Evolutionary conservation across 192 early-diverging fungal genomes (phyloP).

Genomic region (Linderina pennispora): DNA sequence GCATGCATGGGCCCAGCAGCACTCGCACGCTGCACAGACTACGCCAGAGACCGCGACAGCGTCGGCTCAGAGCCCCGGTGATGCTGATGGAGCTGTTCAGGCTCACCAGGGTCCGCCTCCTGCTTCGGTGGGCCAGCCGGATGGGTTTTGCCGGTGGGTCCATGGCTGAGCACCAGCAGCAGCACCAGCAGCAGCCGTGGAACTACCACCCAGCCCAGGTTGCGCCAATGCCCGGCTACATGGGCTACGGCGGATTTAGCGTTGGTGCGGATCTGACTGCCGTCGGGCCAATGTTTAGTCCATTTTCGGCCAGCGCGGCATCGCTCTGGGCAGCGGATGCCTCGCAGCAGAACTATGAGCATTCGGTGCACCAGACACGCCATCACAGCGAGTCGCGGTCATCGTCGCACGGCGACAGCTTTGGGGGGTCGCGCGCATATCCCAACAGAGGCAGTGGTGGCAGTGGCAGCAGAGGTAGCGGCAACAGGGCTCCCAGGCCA

Average conservation of each 20-base stretch:
- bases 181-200: neutral
- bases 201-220: neutral
- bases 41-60: too few relatives aligned
- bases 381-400: neutral
- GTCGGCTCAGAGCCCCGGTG: too few relatives aligned
- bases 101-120: too few relatives aligned
- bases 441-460: too few relatives aligned
- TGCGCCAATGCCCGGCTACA: neutral
- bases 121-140: too few relatives aligned
- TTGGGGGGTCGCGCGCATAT: constrained; percentile 18
- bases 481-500: neutral
- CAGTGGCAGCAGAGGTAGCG: constrained; percentile 13
- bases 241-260: neutral
- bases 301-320: constrained; percentile 17
- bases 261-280: neutral
- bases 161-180: too few relatives aligned
- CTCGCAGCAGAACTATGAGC: neutral
- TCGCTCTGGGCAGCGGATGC: constrained; percentile 26
- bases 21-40: too few relatives aligned
- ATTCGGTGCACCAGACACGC: constrained; percentile 3
- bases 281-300: constrained; percentile 1
- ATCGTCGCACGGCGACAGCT: constrained; percentile 14
- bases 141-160: too few relatives aligned
- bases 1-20: too few relatives aligned
- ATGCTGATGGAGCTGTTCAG: too few relatives aligned